Evolutionary conservation across 169 alveolate genomes (phyloP), one percentile per base, ranked within the genome.

Genomic region (Cryptosporidium muris): DNA sequence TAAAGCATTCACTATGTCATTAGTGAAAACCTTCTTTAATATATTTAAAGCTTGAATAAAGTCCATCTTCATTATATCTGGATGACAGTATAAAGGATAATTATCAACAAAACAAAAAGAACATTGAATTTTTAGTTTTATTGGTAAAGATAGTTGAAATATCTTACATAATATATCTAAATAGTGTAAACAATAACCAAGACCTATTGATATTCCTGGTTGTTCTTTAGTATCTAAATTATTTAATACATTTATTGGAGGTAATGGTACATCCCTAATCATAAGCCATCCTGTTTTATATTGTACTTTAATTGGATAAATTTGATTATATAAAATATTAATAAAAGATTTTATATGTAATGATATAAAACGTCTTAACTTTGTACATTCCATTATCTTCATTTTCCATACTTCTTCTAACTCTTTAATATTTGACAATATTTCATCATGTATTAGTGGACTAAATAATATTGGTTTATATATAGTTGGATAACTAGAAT

Each of bases 161-260:
- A 64, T 64, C 4, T 64, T 64, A 5, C 34, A 43, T 34, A 64
- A 45, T 8, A 64, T 14, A 14, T 64, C 56, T 8, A 64, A 40
- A 47, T 43, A 64, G 48, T 64, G 80, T 64, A 64, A 4, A 16
- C 62, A 64, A 64, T 25, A 64, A 11, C 80, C 80, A 6, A 64
- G 40, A 14, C 62, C 8, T 42, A 58, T 43, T 40, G 80, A 64
- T 14, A 64, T 64, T 43, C 48, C 60, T 14, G 12, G n/a, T 45
- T 64, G 62, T 40, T 37, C 62, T 43, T 43, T 64, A 43, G 6
- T 64, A 64, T 64, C 58, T 12, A 64, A 64, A 64, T 64, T 64
- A 0, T 64, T 40, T 1, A 64, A 45, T 1, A 64, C 43, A 37
- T 64, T 37, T 14, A 64, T 43, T 64, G 48, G 48, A 8, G 80